Base-by-base conservation (phyloP, 2,329 filamentous ascomycete species). In the Diaporthe ampelina region DNA sequence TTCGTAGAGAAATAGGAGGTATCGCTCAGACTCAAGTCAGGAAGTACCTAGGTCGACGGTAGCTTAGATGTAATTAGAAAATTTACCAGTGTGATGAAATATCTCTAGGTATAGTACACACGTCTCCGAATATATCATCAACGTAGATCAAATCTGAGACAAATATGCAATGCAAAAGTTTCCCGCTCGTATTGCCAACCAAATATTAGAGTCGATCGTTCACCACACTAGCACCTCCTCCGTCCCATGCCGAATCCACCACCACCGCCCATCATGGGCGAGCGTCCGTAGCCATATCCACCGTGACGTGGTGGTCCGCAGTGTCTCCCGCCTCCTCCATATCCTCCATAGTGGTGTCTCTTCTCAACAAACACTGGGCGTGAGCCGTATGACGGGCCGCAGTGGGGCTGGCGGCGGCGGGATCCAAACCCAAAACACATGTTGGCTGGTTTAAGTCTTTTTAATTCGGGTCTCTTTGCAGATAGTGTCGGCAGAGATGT, bases 381-480 rank as follows among this genome's bases (percentile, higher is more conserved):
- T 9, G 61, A 7, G 29, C 43, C 61, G 8, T 50, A 35, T 1
- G 43, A n/a, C 10, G 61, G 61, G 1, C 26, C 61, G 21, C 43
- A 35, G 29, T 67, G 15, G 11, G 21, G 26, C 29, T 11, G 29
- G 29, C 29, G 43, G 29, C 26, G 61, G 43, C 43, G 45, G 13
- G 61, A 32, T 24, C 61, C 57, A 7, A 50, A n/a, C 35, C 61
- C 61, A 21, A 67, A 67, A 35, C 43, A 67, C 61, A 67, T 67
- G 6, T 52, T 21, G 37, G 10, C 5, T 40, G 37, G 37, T 40
- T 4, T 11, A 11, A 37, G 35, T 37, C 6, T 15, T 21, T 45
- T 35, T 35, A n/a, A n/a, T 6, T 50, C 11, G 11, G 17, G 10
- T 24, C 21, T 50, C 3, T 24, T 10, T 6, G 29, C 24, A 19